phyloP scores from a whole-genome alignment of 805 yeast species.

The Candida andamanensis region DNA sequence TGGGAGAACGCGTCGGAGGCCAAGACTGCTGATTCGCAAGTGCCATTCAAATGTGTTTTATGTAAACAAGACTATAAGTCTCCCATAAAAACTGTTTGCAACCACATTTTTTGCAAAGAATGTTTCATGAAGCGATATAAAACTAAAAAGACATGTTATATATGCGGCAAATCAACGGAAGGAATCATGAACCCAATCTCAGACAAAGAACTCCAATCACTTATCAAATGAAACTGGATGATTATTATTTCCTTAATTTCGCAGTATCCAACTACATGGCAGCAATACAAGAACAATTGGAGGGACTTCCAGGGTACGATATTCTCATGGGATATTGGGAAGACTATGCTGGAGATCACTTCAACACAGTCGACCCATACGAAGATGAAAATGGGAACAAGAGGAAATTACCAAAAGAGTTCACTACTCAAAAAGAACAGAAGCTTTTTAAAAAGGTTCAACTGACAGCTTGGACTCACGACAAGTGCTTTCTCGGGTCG shows the following conservation, averaged over 20 bases:
- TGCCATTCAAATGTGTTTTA: constrained; percentile 59
- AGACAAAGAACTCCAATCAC: neutral
- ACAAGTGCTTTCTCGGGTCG: constrained; percentile 76
- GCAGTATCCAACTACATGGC: constrained; percentile 13
- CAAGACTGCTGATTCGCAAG: constrained; percentile 6
- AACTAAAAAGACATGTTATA: constrained; percentile 42
- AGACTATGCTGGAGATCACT: constrained; percentile 61
- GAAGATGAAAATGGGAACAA: constrained; percentile 55
- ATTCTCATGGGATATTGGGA: constrained; percentile 54
- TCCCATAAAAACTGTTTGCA: constrained; percentile 59
- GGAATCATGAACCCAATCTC: constrained; percentile 48
- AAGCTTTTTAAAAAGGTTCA: constrained; percentile 71
- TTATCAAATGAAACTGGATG: constrained; percentile 1
- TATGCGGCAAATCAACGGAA: constrained; percentile 57
- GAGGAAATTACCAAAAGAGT: constrained; percentile 55
- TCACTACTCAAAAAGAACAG: constrained; percentile 48
- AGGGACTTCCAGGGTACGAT: constrained; percentile 54
- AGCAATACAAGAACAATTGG: constrained; percentile 22
- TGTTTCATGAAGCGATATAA: constrained; percentile 52
- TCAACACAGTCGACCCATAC: constrained; percentile 64
- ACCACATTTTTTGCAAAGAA: constrained; percentile 57
- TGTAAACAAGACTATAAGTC: constrained; percentile 50
- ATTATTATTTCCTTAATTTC: neutral
- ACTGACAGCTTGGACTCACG: constrained; percentile 81
- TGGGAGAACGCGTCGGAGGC: constrained; percentile 40